Evolutionary conservation across 2,329 filamentous ascomycete species (phyloP).

Genomic region (Aspergillus transmontanensis): DNA sequence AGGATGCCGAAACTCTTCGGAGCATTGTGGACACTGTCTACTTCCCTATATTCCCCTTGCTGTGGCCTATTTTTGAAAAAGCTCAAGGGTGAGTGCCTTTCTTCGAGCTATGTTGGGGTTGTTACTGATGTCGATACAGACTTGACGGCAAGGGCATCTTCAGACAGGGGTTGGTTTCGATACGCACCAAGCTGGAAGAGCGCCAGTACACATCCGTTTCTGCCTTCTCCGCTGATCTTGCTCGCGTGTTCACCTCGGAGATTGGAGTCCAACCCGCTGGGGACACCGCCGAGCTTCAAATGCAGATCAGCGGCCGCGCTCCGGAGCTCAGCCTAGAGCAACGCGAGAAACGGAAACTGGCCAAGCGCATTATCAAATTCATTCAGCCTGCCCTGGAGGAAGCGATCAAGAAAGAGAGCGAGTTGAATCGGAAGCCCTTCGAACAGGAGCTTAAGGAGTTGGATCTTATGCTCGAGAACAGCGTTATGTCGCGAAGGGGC

Average conservation of each 20-base stretch:
- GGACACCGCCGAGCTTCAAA: conserved; percentile 51
- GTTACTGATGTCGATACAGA: conserved; percentile 28
- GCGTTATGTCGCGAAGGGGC: conserved; percentile 58
- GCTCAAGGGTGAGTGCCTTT: conserved; percentile 70
- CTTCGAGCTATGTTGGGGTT: not conserved
- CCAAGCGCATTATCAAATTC: conserved; percentile 83
- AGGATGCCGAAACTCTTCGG: conserved; percentile 73
- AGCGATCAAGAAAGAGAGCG: conserved; percentile 78
- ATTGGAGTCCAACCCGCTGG: conserved; percentile 53
- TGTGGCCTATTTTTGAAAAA: conserved; percentile 77
- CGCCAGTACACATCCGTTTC: conserved; percentile 63
- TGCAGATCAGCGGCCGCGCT: conserved; percentile 52
- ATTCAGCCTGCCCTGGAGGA: conserved; percentile 77
- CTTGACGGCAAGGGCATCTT: conserved; percentile 59
- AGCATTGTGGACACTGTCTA: conserved; percentile 86
- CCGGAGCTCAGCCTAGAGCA: conserved; percentile 61
- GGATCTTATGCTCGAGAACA: conserved; percentile 70
- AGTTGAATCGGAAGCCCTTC: conserved; percentile 70
- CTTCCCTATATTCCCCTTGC: conserved; percentile 78
- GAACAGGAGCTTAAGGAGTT: conserved; percentile 73
- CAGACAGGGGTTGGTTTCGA: conserved; percentile 53
- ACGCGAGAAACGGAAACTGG: conserved; percentile 79
- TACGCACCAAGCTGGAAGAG: conserved; percentile 57
- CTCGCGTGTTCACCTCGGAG: conserved; percentile 57
- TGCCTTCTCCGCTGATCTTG: conserved; percentile 62